Percentiles rank a stretch among this genome's conserved stretches.
Conservation (phyloP, 2,329 filamentous ascomycete species). For the Paraphoma chrysanthemicola region DNA sequence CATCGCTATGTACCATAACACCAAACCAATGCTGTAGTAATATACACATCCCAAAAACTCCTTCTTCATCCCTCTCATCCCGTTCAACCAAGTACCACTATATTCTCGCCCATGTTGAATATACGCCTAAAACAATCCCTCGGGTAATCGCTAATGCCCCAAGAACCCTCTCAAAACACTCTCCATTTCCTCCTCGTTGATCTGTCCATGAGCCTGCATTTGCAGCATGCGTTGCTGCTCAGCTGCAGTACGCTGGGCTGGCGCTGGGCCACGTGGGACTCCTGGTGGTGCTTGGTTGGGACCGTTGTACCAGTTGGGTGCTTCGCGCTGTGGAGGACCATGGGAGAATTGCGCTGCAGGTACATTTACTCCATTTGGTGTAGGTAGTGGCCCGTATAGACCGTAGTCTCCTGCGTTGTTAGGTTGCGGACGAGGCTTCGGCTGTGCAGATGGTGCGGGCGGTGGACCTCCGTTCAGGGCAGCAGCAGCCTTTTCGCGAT, state of each 20-base stretch:
- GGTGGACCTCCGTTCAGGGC: slow-evolving; percentile 6
- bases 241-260: neutral
- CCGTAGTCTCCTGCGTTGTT: neutral
- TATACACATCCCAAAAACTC: neutral
- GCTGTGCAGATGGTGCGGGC: neutral
- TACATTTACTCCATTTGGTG: neutral
- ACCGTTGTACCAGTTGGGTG: neutral
- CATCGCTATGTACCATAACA: neutral
- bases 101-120: too few species aligned
- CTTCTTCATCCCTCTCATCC: too few species aligned
- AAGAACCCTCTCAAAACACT: slow-evolving; percentile 34
- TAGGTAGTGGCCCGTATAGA: neutral
- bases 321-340: neutral
- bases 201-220: slow-evolving; percentile 13
- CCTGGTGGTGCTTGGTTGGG: neutral
- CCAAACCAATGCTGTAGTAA: neutral
- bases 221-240: slow-evolving; percentile 17
- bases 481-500: slow-evolving; percentile 36
- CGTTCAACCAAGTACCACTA: too few species aligned
- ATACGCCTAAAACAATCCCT: neutral
- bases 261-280: too few species aligned
- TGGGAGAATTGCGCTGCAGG: neutral
- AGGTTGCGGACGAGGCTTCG: neutral
- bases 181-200: slow-evolving; percentile 36
- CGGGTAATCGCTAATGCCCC: slow-evolving; percentile 6